Percentiles rank a stretch among this genome's conserved stretches.
Evolutionary conservation across 345 rosid genomes (phyloP).

Genomic region (Theobroma cacao): DNA sequence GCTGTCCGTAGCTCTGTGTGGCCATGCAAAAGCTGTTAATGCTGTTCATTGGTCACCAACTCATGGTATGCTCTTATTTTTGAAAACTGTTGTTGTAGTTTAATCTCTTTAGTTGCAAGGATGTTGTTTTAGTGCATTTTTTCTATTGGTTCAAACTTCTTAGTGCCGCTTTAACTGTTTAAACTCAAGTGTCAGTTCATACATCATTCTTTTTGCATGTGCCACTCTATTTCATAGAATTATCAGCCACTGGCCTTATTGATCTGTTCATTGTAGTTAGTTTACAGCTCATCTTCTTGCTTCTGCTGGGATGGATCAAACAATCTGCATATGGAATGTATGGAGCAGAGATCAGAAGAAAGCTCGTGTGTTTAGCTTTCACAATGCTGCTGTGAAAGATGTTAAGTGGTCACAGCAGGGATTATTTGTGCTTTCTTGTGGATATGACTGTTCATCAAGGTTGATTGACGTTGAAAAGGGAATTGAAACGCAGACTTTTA

Average conservation of each 20-base stretch:
- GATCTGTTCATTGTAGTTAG: slow-evolving; percentile 47
- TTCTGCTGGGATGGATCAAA: slow-evolving; percentile 80
- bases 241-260: slow-evolving; percentile 37
- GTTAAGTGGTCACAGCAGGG: slow-evolving; percentile 70
- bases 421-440: slow-evolving; percentile 64
- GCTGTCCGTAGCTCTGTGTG: slow-evolving; percentile 43
- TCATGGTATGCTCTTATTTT: slow-evolving; percentile 49
- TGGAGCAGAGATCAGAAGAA: slow-evolving; percentile 66
- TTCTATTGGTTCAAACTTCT: not conserved
- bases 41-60: slow-evolving; percentile 69
- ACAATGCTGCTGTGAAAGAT: slow-evolving; percentile 69
- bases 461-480: slow-evolving; percentile 78
- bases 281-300: slow-evolving; percentile 90
- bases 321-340: slow-evolving; percentile 70
- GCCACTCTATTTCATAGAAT: too few species aligned
- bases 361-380: slow-evolving; percentile 53
- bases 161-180: not conserved
- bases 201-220: not conserved
- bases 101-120: not conserved
- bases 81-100: not conserved
- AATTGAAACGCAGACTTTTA: slow-evolving; percentile 48
- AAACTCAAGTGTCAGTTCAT: not conserved
- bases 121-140: not conserved
- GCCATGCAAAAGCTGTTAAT: slow-evolving; percentile 72
- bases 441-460: slow-evolving; percentile 71